Evolutionary conservation across 1,284 basidiomycete species (phyloP).

Genomic region (Peniophora sp.): DNA sequence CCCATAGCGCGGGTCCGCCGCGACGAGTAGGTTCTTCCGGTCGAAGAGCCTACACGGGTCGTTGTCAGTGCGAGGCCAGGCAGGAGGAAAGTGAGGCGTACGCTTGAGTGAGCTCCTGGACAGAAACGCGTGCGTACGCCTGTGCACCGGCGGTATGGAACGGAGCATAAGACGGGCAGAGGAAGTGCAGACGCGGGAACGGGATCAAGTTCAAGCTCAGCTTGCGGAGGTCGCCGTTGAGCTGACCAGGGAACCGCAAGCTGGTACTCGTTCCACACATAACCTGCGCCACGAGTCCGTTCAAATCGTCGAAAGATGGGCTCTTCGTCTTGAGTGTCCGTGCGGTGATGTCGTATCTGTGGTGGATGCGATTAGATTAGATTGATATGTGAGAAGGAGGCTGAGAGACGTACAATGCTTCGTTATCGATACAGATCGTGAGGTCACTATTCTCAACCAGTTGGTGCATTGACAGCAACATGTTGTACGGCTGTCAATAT

Average conservation of each 20-base stretch:
- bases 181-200: conserved; percentile 90
- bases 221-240: conserved; percentile 92
- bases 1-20: conserved; percentile 79
- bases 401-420: conserved; percentile 61
- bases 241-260: conserved; percentile 89
- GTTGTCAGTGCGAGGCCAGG: not conserved
- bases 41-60: conserved; percentile 60
- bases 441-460: conserved; percentile 89
- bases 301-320: conserved; percentile 73
- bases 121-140: conserved; percentile 55
- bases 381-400: not conserved
- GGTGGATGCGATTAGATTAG: conserved; percentile 3
- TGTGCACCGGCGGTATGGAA: conserved; percentile 58
- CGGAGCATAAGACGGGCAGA: conserved; percentile 85
- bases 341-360: conserved; percentile 76
- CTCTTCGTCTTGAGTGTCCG: conserved; percentile 67
- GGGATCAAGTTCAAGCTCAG: conserved; percentile 90
- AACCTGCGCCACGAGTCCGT: conserved; percentile 71
- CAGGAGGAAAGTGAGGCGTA: conserved; percentile 23
- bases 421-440: conserved; percentile 90
- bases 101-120: conserved; percentile 66
- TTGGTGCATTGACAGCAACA: conserved; percentile 85
- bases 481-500: conserved; percentile 73
- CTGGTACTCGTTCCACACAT: conserved; percentile 91
- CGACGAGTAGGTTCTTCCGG: conserved; percentile 72